Base-by-base conservation (phyloP, 2,329 filamentous ascomycete genomes). In the Pyricularia grisea region DNA sequence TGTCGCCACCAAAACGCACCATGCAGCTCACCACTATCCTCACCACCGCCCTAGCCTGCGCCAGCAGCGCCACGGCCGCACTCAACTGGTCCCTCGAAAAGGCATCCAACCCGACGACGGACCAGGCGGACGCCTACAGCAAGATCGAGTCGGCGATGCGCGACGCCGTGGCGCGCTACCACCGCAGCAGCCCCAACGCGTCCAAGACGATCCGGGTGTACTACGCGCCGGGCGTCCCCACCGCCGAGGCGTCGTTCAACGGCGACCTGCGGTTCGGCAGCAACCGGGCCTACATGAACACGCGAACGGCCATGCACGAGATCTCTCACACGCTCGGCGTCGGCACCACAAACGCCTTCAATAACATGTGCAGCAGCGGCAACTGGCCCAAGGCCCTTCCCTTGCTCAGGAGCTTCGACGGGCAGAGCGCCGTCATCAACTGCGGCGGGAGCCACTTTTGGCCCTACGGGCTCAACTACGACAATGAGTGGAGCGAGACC, bases 301-400 rank as follows among this genome's bases (percentile, higher is more conserved):
- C 83, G 74, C 81, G 82, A 17, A 83, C 81, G 3, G 81, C 82
- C 5, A 76, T 84, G 73, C 82, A 84, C 72, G 82, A 84, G 75
- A 82, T 82, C 63, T 71, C 81, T 2, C 82, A 83, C 73, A 83
- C 81, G 0, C 78, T 84, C 5, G 82, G 82, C 3, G 76, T 84
- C n/a, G 82, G 82, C 0, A 79, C 80, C 75, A 82, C 80, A 4
- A 71, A 73, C 9, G 77, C 76, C 10, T 84, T 83, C 71, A 72
- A 81, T 69, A 67, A 70, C 14, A 72, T 73, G 42, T 83, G 82
- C 72, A 75, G 77, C 0, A 75, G 79, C 1, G 76, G 77, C 70
- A 73, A 81, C 72, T 84, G 82, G 82, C 74, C 80, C 2, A 75
- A 73, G 7, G 82, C 82, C 1, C 74, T 74, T 58, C 71, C 74